These are phyloP conservation scores for Cystobasidiaceae sp. DNA, from an alignment of 1,284 basidiomycete genomes.

Conservation along the genomic window DNA sequence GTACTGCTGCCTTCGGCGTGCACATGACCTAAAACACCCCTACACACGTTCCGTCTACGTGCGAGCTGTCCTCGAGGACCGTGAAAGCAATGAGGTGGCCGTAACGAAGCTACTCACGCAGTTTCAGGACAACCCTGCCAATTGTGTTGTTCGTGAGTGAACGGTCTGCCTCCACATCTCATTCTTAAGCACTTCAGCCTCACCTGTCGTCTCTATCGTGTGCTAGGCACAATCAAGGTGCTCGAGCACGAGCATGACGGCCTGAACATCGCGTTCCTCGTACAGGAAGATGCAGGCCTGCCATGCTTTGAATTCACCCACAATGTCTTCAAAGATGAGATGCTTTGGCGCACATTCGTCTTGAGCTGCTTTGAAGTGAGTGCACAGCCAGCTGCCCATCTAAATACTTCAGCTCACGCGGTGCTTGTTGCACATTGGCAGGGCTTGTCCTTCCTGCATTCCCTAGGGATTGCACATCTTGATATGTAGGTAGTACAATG, in stretches of 20 bases:
- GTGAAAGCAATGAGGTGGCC: conserved; percentile 1
- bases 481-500: conserved; percentile 29
- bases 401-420: too few species aligned
- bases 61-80: not conserved
- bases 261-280: conserved; percentile 7
- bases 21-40: not conserved
- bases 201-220: too few species aligned
- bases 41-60: not conserved
- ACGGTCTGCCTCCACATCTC: not conserved
- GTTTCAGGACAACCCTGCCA: not conserved
- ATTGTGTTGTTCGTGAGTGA: conserved; percentile 7
- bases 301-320: not conserved
- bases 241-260: not conserved
- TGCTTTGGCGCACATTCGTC: conserved; percentile 15
- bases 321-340: not conserved
- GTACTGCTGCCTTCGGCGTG: conserved; percentile 7
- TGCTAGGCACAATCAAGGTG: too few species aligned
- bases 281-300: conserved; percentile 20
- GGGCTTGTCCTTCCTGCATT: conserved; percentile 20
- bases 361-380: conserved; percentile 20
- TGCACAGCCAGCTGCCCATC: too few species aligned
- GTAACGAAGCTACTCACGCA: not conserved
- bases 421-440: too few species aligned
- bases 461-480: conserved; percentile 17
- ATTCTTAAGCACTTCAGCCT: too few species aligned